Evolutionary conservation across 129 eudicot genomes (phyloP), one percentile per base, ranked within the genome.

Genomic region (Solidago caesia): DNA sequence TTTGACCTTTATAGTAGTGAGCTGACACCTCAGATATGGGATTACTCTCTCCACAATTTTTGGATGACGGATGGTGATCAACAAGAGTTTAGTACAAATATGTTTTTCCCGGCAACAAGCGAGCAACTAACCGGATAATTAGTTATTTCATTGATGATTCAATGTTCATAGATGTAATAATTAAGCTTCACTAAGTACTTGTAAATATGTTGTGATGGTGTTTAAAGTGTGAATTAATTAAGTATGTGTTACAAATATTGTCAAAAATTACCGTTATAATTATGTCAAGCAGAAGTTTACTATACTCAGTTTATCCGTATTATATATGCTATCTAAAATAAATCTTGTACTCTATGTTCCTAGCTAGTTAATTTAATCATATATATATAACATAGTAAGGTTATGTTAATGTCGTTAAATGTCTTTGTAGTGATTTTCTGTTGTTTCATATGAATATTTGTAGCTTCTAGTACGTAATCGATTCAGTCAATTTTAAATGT

Each of bases 31-130:
- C 90, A 87, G 8, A 47, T 83, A 45, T 91, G 97, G 97, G 91
- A 88, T 80, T 86, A 77, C 71, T 85, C 80, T 52, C 73, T 79
- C 26, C 82, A 79, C 46, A 61, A 65, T 42, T 68, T 86, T 64
- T 91, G 95, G 97, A 78, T n/a, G 77, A 74, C 71, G 79, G 83
- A 73, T 73, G 80, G 73, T 71, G 78, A 79, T 66, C 86, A 81
- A 70, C 84, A 84, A 43, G 89, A 84, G 43, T 44, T 61, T 46
- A 75, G 70, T 53, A 47, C 72, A 70, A 70, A 75, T 62, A 71
- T 74, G 74, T 76, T 75, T 72, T 79, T 73, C 82, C 74, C 81
- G 64, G 71, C 80, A 43, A 63, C 73, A 57, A 68, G 62, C 72
- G 60, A 76, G 46, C 71, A 51, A 53, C 64, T 78, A 71, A 47